Percentiles rank a stretch among this genome's conserved stretches.
These are phyloP conservation scores for Phylloporus arenicola DNA, from an alignment of 768 basidiomycete species.

Conservation along the genomic window DNA sequence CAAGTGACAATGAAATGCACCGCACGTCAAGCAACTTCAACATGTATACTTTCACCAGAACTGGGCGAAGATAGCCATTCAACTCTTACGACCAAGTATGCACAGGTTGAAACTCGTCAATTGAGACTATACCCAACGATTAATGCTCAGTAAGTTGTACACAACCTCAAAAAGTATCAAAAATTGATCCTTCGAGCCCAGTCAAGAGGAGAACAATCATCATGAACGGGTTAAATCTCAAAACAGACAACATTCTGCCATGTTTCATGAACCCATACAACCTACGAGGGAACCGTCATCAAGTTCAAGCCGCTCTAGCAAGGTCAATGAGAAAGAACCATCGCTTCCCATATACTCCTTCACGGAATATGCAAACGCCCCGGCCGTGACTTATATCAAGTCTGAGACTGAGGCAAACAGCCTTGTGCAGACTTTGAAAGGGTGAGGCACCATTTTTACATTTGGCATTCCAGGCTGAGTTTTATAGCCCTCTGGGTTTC, in stretches of 20 bases:
- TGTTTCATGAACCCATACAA: background rate
- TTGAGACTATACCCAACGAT: background rate
- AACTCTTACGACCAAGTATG: background rate
- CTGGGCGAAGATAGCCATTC: background rate
- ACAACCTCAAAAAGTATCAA: background rate
- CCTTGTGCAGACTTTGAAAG: conserved; percentile 32
- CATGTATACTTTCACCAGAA: background rate
- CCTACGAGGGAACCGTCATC: conserved; percentile 1
- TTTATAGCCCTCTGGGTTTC: conserved; percentile 42
- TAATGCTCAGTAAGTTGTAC: conserved; percentile 12
- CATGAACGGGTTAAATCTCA: background rate
- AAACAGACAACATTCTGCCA: background rate
- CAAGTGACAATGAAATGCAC: background rate
- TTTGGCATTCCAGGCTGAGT: background rate
- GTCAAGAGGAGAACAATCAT: background rate
- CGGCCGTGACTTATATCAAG: conserved; percentile 36
- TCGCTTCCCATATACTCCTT: conserved; percentile 36
- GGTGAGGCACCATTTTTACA: conserved; percentile 22
- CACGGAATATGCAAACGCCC: conserved; percentile 24
- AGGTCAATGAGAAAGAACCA: background rate
- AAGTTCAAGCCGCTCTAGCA: background rate
- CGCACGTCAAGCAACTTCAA: background rate
- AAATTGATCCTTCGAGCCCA: background rate
- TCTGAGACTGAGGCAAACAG: conserved; percentile 40
- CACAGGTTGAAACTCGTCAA: background rate